These are phyloP conservation scores for Cercospora berteroae DNA, from an alignment of 2,329 filamentous ascomycete genomes.

Conservation along the genomic window DNA sequence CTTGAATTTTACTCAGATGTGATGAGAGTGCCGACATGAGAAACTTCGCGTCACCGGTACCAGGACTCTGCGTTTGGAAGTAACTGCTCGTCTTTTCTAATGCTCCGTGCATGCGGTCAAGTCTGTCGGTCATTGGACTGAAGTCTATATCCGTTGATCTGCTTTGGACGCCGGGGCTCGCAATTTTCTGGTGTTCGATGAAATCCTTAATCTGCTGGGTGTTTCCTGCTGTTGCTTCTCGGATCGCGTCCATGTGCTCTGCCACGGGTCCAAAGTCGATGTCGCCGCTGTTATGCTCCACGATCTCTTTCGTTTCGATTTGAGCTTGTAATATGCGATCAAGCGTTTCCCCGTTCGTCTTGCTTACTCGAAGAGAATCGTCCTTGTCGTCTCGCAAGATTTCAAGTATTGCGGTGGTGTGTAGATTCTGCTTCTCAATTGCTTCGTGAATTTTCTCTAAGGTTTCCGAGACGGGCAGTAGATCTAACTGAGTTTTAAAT, in stretches of 20 bases:
- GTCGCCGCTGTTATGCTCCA: conserved; percentile 17
- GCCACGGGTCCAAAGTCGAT: conserved; percentile 26
- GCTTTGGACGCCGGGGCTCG: not conserved
- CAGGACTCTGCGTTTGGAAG: conserved; percentile 10
- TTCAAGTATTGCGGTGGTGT: conserved; percentile 10
- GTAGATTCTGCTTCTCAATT: conserved; percentile 17
- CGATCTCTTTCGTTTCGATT: conserved; percentile 21
- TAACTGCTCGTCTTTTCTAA: conserved; percentile 22
- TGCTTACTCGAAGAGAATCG: not conserved
- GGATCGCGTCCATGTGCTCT: conserved; percentile 28
- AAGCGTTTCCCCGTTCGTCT: conserved; percentile 5
- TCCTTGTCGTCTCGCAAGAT: conserved; percentile 17
- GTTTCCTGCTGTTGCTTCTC: conserved; percentile 22
- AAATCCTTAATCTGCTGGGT: conserved; percentile 23
- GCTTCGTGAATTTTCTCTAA: conserved; percentile 16
- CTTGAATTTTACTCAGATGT: conserved; percentile 33
- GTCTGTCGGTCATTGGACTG: conserved; percentile 30
- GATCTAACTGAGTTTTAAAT: conserved; percentile 10
- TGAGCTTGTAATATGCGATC: conserved; percentile 26
- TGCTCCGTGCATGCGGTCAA: conserved; percentile 26
- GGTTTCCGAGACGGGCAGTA: conserved; percentile 11
- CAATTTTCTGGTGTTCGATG: conserved; percentile 20
- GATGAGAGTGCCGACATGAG: conserved; percentile 31
- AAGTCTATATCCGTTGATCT: conserved; percentile 26
- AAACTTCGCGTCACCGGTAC: conserved; percentile 30